Percentiles rank a stretch among this genome's conserved stretches.
phyloP scores from a whole-genome alignment of 768 basidiomycete species.

The Kwoniella europaea region DNA sequence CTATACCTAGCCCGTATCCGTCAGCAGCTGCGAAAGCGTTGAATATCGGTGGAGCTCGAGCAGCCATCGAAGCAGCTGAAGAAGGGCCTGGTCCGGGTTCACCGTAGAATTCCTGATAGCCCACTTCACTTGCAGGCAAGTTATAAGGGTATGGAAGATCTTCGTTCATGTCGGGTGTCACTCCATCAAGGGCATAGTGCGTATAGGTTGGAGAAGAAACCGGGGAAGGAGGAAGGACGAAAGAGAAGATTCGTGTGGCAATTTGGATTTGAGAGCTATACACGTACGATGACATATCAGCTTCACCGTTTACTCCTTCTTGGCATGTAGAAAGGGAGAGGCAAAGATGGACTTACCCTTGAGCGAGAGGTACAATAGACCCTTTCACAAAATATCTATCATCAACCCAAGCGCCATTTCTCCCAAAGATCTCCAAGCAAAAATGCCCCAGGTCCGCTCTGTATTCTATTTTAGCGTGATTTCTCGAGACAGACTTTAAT shows the following conservation, averaged over 20 bases:
- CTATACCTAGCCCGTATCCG: conserved; percentile 42
- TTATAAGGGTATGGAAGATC: conserved; percentile 49
- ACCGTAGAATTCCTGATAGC: conserved; percentile 49
- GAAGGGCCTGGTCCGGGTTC: conserved; percentile 44
- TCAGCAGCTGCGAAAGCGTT: conserved; percentile 50
- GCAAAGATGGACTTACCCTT: conserved; percentile 65
- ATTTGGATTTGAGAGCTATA: conserved; percentile 65
- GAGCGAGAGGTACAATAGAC: conserved; percentile 79
- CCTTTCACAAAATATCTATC: conserved; percentile 93
- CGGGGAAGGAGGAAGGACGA: conserved; percentile 81
- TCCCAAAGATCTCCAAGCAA: conserved; percentile 80
- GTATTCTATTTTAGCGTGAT: conserved; percentile 88
- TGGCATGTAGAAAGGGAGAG: neutral
- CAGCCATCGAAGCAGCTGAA: conserved; percentile 38
- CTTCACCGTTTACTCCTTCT: too few species aligned
- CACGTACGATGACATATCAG: neutral
- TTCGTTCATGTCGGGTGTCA: conserved; percentile 27
- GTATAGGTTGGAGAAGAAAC: conserved; percentile 38
- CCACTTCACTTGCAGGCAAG: conserved; percentile 38
- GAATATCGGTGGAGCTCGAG: conserved; percentile 41
- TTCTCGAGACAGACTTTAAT: conserved; percentile 93
- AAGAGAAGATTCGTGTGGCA: conserved; percentile 94
- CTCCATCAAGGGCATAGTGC: conserved; percentile 30
- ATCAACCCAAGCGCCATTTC: conserved; percentile 98
- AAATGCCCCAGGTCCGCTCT: conserved; percentile 52